A percentile compares a stretch with the other conserved stretches of the same genome.
phyloP scores from a whole-genome alignment of 257 asterid genomes.

The Capsicum pubescens region DNA sequence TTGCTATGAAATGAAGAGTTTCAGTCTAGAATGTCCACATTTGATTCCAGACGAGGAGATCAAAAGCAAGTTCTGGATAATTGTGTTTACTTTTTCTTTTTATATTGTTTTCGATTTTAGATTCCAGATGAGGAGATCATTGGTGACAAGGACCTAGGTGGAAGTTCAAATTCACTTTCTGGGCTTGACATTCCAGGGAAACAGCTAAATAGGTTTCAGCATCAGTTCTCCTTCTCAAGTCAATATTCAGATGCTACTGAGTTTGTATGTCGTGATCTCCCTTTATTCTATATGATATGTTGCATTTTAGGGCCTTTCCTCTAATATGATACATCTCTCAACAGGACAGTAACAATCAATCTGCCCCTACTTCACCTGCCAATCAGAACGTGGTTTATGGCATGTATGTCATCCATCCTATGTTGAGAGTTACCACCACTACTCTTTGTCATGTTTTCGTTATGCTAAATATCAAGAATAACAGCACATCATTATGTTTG shows the following conservation, averaged over 20 bases:
- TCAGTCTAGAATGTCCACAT: slow-evolving; percentile 3
- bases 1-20: neutral
- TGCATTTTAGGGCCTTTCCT: slow-evolving; percentile 31
- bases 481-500: slow-evolving; percentile 24
- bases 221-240: slow-evolving; percentile 69
- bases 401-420: slow-evolving; percentile 57
- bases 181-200: slow-evolving; percentile 49
- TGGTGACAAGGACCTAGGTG: slow-evolving; percentile 66
- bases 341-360: slow-evolving; percentile 73
- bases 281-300: slow-evolving; percentile 14
- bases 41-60: neutral
- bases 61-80: slow-evolving; percentile 18
- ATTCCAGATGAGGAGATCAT: slow-evolving; percentile 77
- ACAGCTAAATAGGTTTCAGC: slow-evolving; percentile 61
- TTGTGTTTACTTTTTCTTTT: neutral
- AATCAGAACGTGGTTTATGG: slow-evolving; percentile 44
- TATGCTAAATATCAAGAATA: neutral
- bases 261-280: slow-evolving; percentile 52
- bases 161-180: slow-evolving; percentile 38
- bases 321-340: slow-evolving; percentile 41
- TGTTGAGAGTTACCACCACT: slow-evolving; percentile 17
- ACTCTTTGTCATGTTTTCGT: neutral
- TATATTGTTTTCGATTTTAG: slow-evolving; percentile 43
- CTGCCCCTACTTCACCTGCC: slow-evolving; percentile 51
- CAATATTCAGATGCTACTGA: slow-evolving; percentile 70